Base-by-base conservation (phyloP, 2,329 filamentous ascomycete species). In the Ophiostoma tasmaniense region DNA sequence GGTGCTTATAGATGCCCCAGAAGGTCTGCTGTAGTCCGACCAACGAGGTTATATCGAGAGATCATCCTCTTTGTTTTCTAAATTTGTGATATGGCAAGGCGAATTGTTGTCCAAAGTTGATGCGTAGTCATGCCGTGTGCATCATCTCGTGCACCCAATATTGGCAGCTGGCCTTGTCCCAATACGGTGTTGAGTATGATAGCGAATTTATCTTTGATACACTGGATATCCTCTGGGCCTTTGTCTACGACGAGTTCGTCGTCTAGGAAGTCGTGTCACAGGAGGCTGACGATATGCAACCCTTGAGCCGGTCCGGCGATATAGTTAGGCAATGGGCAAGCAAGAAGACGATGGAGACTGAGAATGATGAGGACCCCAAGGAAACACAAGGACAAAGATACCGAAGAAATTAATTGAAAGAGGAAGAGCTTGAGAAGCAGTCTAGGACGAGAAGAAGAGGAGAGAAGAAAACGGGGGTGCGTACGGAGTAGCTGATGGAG, bases 401-500 rank as follows among this genome's bases (percentile, higher is more conserved):
- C 20, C 42, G 42, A 45, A 45, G 42, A 55, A 55, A 22, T 25
- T 25, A 25, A 25, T 25, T 55, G 17, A 14, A 55, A 55, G 50
- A 55, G 50, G 50, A 28, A 55, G 50, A 55, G 50, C 50, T 55
- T 55, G n/a, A 55, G 10, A 25, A 55, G 22, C 14, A 45, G 42
- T 20, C 42, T 45, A 25, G 50, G 50, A 28, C 3, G 17, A 55
- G n/a, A 55, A 11, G 50, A 55, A 10, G 50, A 55, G 50, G 50
- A 55, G 50, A 55, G 50, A 55, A 25, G 11, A 55, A 25, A 28
- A 11, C n/a, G 50, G 50, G 50, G n/a, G 50, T 55, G 50, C 50
- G 45, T 55, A 45, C 20, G 42, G 17, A 45, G 42, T 45, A 61
- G 55, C 55, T 61, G 55, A 61, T 61, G 55, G 55, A 61, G 55